Conservation (phyloP, 306 rosid species). For the Cicer cuneatum region DNA sequence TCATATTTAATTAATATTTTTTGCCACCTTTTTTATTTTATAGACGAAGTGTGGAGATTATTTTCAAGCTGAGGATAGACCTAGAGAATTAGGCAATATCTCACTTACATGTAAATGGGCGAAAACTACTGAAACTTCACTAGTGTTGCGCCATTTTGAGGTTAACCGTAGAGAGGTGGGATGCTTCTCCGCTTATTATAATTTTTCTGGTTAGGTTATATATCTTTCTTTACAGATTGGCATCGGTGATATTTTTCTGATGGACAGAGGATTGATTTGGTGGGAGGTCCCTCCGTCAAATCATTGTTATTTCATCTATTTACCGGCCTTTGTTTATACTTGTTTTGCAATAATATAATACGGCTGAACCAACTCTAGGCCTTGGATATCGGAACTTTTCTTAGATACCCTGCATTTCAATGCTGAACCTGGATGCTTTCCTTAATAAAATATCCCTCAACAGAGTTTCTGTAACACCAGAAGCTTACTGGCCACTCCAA, state of each 20-base stretch:
- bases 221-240: slow-evolving; percentile 37
- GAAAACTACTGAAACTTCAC: slow-evolving; percentile 62
- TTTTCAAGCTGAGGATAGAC: slow-evolving; percentile 88
- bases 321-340: slow-evolving; percentile 3
- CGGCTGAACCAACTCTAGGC: slow-evolving; percentile 5
- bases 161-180: slow-evolving; percentile 73
- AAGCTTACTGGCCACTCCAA: slow-evolving; percentile 6
- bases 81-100: slow-evolving; percentile 85
- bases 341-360: slow-evolving; percentile 16
- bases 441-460: slow-evolving; percentile 16
- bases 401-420: slow-evolving; percentile 15
- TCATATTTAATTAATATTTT: background rate
- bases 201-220: background rate
- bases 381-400: slow-evolving; percentile 16
- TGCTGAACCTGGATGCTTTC: slow-evolving; percentile 7
- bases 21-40: background rate
- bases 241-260: background rate
- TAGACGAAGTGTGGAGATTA: slow-evolving; percentile 92
- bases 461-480: background rate
- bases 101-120: slow-evolving; percentile 69
- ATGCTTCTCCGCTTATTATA: slow-evolving; percentile 24
- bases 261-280: background rate
- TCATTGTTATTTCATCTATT: slow-evolving; percentile 5
- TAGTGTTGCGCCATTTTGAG: slow-evolving; percentile 77
- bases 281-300: slow-evolving; percentile 19